These are phyloP conservation scores for Neonectria punicea DNA, from an alignment of 2,329 filamentous ascomycete genomes.

Conservation along the genomic window DNA sequence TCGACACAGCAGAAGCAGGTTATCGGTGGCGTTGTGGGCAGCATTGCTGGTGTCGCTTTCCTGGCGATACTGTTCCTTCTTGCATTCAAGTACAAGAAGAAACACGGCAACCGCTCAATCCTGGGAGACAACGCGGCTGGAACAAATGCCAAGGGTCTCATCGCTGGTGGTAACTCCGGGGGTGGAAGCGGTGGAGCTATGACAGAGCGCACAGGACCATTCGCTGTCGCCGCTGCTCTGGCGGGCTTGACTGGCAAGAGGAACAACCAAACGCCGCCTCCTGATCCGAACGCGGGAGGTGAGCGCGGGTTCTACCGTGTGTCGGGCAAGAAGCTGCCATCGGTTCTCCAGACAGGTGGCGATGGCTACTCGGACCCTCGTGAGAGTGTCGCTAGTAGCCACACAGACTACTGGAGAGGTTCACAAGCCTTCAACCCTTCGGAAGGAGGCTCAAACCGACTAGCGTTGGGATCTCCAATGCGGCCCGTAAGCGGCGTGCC, in stretches of 20 bases:
- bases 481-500: conserved; percentile 68
- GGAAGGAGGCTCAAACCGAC: conserved; percentile 49
- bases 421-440: conserved; percentile 58
- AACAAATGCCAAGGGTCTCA: conserved; percentile 44
- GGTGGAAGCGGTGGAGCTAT: conserved; percentile 49
- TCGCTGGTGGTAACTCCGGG: conserved; percentile 40
- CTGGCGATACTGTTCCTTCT: conserved; percentile 64
- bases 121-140: conserved; percentile 53
- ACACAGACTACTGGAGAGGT: conserved; percentile 64
- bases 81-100: conserved; percentile 66
- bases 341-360: conserved; percentile 70
- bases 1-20: conserved; percentile 53
- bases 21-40: conserved; percentile 67
- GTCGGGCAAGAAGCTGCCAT: conserved; percentile 72
- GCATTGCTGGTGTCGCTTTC: conserved; percentile 68
- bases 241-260: conserved; percentile 58
- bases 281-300: conserved; percentile 49
- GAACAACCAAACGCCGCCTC: conserved; percentile 30
- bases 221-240: conserved; percentile 60
- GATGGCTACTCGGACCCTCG: conserved; percentile 69
- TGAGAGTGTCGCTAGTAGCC: conserved; percentile 57
- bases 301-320: conserved; percentile 73
- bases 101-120: conserved; percentile 55
- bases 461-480: conserved; percentile 68
- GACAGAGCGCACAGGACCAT: conserved; percentile 55